Evolutionary conservation across 2,329 filamentous ascomycete species (phyloP), one percentile per base, ranked within the genome.

Genomic region (Monilinia fructigena): DNA sequence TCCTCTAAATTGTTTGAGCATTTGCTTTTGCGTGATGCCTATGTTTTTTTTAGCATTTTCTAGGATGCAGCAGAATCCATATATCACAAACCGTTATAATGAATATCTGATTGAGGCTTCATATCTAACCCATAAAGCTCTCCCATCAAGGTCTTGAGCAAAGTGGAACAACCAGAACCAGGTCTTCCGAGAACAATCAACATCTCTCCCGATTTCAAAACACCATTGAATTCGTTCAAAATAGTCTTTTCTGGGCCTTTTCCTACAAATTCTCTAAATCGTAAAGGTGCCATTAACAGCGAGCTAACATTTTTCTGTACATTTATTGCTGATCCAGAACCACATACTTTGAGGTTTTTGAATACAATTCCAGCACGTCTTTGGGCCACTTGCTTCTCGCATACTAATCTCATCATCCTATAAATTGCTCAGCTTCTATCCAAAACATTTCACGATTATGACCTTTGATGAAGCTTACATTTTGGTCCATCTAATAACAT

Each of bases 151-250:
- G 85, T 80, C 76, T 89, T 89, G 10, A 90, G 78, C 0, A 89
- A 78, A 0, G 88, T 90, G 55, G 82, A 85, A 76, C 87, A 90
- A 3, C 88, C 87, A 4, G 83, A 86, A 0, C 84, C 84, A 0
- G 89, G 89, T 40, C 87, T 82, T 1, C 89, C 89, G 0, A 92
- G 82, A 0, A 91, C 88, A 4, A 90, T 82, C 14, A 91, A 76
- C 75, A 91, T 84, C 78, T 92, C 88, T 7, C 89, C 88, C 38
- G 80, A 82, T 67, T 84, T 81, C 12, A 91, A 75, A 1, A 89
- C 70, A 5, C 89, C 89, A 68, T 90, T 83, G 68, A 91, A 89
- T 54, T 82, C 79, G 54, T 82, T 81, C 16, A 91, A 77, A 68
- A 91, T 91, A 2, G 82, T 81, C 71, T 85, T 86, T 68, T 82